Base-by-base conservation (phyloP, 441 rosid genomes). In the Populus hybrid region DNA sequence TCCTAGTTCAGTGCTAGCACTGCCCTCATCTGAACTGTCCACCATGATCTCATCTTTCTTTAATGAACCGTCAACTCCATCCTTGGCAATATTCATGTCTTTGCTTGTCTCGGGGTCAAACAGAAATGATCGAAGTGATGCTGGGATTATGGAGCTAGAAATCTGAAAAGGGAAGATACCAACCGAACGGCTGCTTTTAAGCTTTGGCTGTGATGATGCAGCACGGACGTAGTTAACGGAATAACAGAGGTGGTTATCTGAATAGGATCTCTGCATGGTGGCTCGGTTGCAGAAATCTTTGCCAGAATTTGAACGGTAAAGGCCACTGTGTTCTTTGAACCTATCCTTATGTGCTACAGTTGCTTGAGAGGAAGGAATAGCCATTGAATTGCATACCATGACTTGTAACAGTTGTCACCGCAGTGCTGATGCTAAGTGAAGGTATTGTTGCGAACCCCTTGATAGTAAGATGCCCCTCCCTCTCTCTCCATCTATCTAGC, bases 241-340 rank as follows among this genome's bases (percentile, higher is more conserved):
- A 70, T 74, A 74, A 78, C 88, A 92, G 67, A 95, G 86, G 72
- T 89, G 94, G 76, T 87, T 88, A 38, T 93, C 95, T 1, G 97
- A 95, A 69, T 73, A 76, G 9, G 95, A 93, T 81, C 97, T 85
- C 21, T 75, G 81, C 65, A 94, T 84, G 18, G 80, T 73, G 3
- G 83, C 73, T 82, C 78, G 79, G 23, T 82, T 87, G 24, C 78
- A 72, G 59, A 91, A 87, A 70, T 90, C 88, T 36, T 82, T 87
- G 72, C 87, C 70, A 0, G 94, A 91, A 2, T 80, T 75, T 53
- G 99, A 90, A 73, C 87, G 83, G 29, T 78, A 82, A 21, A 92
- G 88, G 12, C 93, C 90, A 0, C 63, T 65, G 50, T 84, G 86
- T 72, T 88, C 91, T 77, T 80, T 87, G 20, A 78, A 78, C 70